Conservation (phyloP, 2,329 filamentous ascomycete species). For the Colletotrichum tamarilloi region DNA sequence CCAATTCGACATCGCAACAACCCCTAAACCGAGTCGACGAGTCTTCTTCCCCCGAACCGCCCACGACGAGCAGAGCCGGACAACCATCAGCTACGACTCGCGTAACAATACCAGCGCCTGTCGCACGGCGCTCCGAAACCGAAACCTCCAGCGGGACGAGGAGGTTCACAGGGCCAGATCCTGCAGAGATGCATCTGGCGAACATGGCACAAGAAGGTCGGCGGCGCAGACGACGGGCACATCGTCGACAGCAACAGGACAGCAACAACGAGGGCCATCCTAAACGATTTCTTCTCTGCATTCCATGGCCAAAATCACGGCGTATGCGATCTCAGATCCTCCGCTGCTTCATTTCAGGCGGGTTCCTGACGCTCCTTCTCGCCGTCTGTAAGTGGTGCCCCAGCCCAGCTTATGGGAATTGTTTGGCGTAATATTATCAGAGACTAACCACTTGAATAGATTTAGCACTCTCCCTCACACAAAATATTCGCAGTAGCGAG, state of each 20-base stretch:
- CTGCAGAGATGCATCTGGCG: conserved; percentile 60
- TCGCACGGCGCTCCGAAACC: conserved; percentile 18
- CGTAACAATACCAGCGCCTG: conserved; percentile 14
- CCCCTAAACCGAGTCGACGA: conserved; percentile 36
- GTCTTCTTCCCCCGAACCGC: conserved; percentile 22
- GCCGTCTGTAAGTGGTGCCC: conserved; percentile 70
- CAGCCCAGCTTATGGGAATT: background rate
- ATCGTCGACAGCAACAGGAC: conserved; percentile 34
- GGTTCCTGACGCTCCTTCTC: conserved; percentile 69
- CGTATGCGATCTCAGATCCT: conserved; percentile 66
- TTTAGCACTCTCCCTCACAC: conserved; percentile 76
- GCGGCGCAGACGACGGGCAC: conserved; percentile 44
- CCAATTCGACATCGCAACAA: conserved; percentile 26
- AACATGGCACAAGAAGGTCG: conserved; percentile 54
- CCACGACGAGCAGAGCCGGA: conserved; percentile 18
- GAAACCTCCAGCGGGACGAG: conserved; percentile 16
- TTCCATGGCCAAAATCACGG: conserved; percentile 65
- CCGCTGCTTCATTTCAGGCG: conserved; percentile 72
- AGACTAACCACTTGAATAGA: conserved; percentile 61
- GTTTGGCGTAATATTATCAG: background rate
- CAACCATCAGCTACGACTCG: background rate
- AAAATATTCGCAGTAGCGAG: conserved; percentile 72
- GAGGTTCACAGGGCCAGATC: conserved; percentile 55
- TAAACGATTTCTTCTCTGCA: conserved; percentile 63
- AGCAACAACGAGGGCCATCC: conserved; percentile 40